phyloP scores from a whole-genome alignment of 306 rosid species.

The Crotalaria pallida region DNA sequence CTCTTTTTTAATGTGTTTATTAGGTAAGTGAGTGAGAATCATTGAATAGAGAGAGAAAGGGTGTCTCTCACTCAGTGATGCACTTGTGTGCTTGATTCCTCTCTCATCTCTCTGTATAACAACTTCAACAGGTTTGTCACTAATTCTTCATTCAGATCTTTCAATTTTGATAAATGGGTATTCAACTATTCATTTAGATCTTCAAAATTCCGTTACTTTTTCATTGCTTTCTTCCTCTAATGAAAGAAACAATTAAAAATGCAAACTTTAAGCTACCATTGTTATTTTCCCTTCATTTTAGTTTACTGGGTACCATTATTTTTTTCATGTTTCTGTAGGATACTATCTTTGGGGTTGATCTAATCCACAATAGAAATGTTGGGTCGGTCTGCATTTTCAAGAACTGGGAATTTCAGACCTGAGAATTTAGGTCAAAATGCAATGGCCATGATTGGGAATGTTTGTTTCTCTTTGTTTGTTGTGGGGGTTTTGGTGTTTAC shows the following conservation, averaged over 20 bases:
- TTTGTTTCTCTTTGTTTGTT: slow-evolving; percentile 84
- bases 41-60: background rate
- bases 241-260: slow-evolving; percentile 18
- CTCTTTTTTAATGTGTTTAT: background rate
- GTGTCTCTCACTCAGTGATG: slow-evolving; percentile 13
- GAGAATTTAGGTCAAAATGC: slow-evolving; percentile 84
- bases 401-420: slow-evolving; percentile 69
- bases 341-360: slow-evolving; percentile 14
- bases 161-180: slow-evolving; percentile 1
- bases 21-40: slow-evolving; percentile 16
- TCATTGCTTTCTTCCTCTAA: background rate
- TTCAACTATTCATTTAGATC: slow-evolving; percentile 33
- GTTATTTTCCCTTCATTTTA: slow-evolving; percentile 23
- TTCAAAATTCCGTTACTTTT: background rate
- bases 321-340: slow-evolving; percentile 27
- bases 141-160: slow-evolving; percentile 31
- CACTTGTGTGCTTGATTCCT: slow-evolving; percentile 16
- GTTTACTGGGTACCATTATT: slow-evolving; percentile 37
- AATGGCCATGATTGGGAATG: slow-evolving; percentile 80
- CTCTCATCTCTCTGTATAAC: slow-evolving; percentile 11
- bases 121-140: slow-evolving; percentile 25
- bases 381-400: slow-evolving; percentile 56
- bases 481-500: slow-evolving; percentile 83
- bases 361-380: slow-evolving; percentile 21
- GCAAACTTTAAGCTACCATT: slow-evolving; percentile 1